phyloP scores from a whole-genome alignment of 768 basidiomycete species.

The Kwoniella shandongensis region DNA sequence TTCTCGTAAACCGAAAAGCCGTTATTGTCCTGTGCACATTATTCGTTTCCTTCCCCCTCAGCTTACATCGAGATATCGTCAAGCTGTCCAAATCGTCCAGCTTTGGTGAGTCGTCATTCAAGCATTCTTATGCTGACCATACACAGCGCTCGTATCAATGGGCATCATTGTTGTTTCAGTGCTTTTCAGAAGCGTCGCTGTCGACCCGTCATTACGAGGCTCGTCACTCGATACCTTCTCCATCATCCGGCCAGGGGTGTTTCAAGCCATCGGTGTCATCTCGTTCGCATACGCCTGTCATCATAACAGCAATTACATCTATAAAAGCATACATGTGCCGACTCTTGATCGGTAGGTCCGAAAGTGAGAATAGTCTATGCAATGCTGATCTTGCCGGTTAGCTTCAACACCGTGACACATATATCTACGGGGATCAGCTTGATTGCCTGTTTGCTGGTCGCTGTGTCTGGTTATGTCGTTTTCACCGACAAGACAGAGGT shows the following conservation, averaged over 20 bases:
- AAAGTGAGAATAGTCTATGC: background rate
- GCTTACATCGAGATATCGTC: constrained; percentile 94
- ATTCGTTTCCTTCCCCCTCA: constrained; percentile 89
- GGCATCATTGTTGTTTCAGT: constrained; percentile 84
- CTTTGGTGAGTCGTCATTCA: constrained; percentile 64
- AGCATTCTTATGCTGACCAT: background rate
- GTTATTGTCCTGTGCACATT: constrained; percentile 83
- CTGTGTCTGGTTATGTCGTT: constrained; percentile 78
- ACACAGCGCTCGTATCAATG: constrained; percentile 64
- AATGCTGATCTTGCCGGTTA: constrained; percentile 5
- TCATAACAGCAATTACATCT: constrained; percentile 95
- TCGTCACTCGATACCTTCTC: constrained; percentile 72
- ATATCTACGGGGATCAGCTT: constrained; percentile 82
- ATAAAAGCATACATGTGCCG: constrained; percentile 86
- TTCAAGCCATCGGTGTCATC: constrained; percentile 96
- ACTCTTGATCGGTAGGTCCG: constrained; percentile 71
- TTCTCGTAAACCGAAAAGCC: constrained; percentile 83
- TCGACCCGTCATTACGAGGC: constrained; percentile 71
- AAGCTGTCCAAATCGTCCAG: constrained; percentile 91
- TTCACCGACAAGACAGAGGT: constrained; percentile 73
- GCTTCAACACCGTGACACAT: constrained; percentile 86
- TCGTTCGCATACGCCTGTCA: constrained; percentile 71
- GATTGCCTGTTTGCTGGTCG: constrained; percentile 78
- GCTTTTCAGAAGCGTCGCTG: constrained; percentile 75
- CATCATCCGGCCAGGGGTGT: constrained; percentile 73